Evolutionary conservation across 1,284 basidiomycete genomes (phyloP).

Genomic region (Boletus coffeatus): DNA sequence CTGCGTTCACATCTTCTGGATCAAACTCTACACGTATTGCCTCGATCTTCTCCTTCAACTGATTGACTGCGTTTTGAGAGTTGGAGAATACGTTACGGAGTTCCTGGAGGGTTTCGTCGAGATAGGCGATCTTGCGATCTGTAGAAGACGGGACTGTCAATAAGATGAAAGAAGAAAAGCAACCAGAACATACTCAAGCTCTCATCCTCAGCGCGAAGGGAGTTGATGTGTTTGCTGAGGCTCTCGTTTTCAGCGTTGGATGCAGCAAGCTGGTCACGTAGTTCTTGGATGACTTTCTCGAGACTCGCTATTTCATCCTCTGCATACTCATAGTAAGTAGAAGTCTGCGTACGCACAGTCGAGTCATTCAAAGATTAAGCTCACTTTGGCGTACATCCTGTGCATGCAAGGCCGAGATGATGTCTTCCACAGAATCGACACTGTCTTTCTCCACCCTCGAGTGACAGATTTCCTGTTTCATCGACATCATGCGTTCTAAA

Average conservation of each 20-base stretch:
- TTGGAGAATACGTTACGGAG: not conserved
- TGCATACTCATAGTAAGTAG: not conserved
- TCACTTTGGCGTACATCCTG: not conserved
- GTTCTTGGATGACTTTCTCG: not conserved
- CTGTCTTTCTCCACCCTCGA: not conserved
- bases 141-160: not conserved
- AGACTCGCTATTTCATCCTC: not conserved
- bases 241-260: not conserved
- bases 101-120: not conserved
- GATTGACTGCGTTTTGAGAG: not conserved
- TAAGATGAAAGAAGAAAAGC: not conserved
- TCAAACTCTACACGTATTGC: not conserved
- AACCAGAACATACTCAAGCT: not conserved
- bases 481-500: not conserved
- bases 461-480: not conserved
- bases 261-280: not conserved
- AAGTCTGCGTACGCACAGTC: not conserved
- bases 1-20: not conserved
- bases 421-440: not conserved
- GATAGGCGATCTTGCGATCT: not conserved
- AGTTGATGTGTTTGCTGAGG: not conserved
- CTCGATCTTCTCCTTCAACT: not conserved
- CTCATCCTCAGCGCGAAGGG: not conserved
- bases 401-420: not conserved
- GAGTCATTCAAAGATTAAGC: not conserved